phyloP scores from a whole-genome alignment of 2,329 filamentous ascomycete species.

The Cladosporium halotolerans region DNA sequence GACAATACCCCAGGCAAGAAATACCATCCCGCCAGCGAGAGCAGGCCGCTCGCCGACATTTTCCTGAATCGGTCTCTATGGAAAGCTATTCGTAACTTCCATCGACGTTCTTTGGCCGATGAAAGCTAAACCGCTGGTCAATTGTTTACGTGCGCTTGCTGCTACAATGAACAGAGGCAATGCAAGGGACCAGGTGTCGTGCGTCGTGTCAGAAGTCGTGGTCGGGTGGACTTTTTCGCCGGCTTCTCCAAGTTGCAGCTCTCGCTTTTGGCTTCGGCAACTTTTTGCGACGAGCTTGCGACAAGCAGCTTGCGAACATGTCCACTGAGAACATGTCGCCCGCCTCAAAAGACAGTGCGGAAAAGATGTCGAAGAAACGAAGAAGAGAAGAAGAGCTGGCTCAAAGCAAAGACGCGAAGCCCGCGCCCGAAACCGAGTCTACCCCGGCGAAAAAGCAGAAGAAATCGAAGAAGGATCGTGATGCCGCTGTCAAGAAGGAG shows the following conservation, averaged over 20 bases:
- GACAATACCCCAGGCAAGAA: conserved; percentile 52
- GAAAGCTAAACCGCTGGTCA: too few species aligned
- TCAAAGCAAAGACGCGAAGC: background rate
- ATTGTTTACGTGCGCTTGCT: too few species aligned
- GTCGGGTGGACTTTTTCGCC: conserved; percentile 11
- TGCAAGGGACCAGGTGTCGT: background rate
- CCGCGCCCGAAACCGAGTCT: conserved; percentile 1
- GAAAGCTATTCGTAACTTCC: too few species aligned
- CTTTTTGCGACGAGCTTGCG: conserved; percentile 12
- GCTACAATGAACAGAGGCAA: too few species aligned
- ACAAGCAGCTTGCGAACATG: conserved; percentile 4
- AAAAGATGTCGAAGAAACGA: conserved; percentile 24
- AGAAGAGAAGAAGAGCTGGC: conserved; percentile 9
- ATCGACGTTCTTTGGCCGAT: too few species aligned
- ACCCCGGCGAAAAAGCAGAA: conserved; percentile 31
- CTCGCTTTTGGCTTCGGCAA: conserved; percentile 6
- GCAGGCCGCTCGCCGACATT: conserved; percentile 37
- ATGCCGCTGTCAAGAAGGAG: conserved; percentile 14
- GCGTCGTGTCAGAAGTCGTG: conserved; percentile 10
- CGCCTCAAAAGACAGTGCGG: conserved; percentile 3
- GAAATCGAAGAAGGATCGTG: conserved; percentile 27
- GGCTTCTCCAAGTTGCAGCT: conserved; percentile 2
- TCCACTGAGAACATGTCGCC: conserved; percentile 8
- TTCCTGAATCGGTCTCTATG: conserved; percentile 6
- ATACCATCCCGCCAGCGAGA: conserved; percentile 56